These are phyloP conservation scores for Bathelium albidoporum DNA, from an alignment of 495 filamentous ascomycete genomes.

Conservation along the genomic window DNA sequence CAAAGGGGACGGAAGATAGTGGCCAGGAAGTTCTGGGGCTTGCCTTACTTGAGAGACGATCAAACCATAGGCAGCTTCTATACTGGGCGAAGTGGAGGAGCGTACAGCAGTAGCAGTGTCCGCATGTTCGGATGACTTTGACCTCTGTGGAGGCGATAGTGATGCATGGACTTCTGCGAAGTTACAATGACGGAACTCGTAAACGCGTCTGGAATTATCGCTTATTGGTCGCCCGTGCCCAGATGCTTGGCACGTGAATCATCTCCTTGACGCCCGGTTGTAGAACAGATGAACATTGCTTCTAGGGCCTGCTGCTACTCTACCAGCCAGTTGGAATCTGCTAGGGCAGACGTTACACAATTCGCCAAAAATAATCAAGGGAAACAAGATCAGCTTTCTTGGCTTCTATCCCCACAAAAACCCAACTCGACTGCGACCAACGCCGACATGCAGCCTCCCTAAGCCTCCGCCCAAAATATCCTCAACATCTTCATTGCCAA, in stretches of 20 bases:
- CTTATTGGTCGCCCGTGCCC: background rate
- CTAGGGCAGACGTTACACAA: background rate
- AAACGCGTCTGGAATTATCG: background rate
- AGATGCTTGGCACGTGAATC: background rate
- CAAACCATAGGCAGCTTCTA: background rate
- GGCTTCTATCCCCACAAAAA: background rate
- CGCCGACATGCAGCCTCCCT: background rate
- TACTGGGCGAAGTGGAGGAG: background rate
- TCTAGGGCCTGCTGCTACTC: background rate
- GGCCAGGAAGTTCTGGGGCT: background rate
- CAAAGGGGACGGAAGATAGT: background rate
- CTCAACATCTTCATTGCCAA: constrained; percentile 37
- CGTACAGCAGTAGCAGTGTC: background rate
- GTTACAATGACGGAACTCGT: background rate
- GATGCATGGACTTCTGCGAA: constrained; percentile 1
- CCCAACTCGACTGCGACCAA: background rate
- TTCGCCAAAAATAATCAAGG: background rate
- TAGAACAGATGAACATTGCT: background rate
- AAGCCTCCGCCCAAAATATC: background rate
- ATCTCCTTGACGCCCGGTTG: constrained; percentile 2
- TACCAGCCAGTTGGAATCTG: background rate
- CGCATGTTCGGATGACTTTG: background rate
- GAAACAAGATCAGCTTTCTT: background rate
- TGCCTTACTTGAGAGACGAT: background rate
- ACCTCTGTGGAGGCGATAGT: background rate